phyloP scores from a whole-genome alignment of 345 rosid species.

The Boechera divaricarpa region DNA sequence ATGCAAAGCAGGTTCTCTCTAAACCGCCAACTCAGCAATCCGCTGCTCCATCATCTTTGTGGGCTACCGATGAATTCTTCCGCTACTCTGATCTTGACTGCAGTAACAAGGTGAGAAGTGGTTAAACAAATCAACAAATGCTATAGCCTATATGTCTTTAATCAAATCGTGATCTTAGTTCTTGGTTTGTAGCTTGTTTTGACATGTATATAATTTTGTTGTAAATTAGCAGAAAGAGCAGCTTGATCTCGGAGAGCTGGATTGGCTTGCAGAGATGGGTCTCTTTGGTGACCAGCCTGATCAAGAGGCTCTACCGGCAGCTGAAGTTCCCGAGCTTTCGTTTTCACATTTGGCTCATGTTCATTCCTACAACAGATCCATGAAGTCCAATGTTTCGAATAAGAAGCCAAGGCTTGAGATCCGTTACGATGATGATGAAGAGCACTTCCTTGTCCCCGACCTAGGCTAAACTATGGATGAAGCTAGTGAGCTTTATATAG shows the following conservation, averaged over 20 bases:
- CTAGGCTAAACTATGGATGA: conserved; percentile 79
- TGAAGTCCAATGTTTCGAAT: conserved; percentile 56
- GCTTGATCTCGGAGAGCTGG: conserved; percentile 73
- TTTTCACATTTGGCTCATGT: conserved; percentile 47
- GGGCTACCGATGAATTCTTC: conserved; percentile 78
- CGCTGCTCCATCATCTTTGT: conserved; percentile 51
- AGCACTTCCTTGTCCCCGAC: conserved; percentile 85
- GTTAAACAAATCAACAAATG: neutral
- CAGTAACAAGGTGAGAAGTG: conserved; percentile 67
- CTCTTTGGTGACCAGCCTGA: conserved; percentile 64
- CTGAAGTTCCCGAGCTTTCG: conserved; percentile 93
- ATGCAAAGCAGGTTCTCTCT: conserved; percentile 32
- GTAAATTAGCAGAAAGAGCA: conserved; percentile 52
- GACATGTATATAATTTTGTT: neutral
- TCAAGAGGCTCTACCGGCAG: conserved; percentile 65
- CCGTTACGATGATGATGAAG: conserved; percentile 64
- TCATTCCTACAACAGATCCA: conserved; percentile 51
- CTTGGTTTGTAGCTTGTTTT: conserved; percentile 19
- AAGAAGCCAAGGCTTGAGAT: conserved; percentile 83
- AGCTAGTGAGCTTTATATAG: conserved; percentile 57
- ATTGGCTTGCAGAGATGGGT: conserved; percentile 78
- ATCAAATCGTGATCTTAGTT: neutral
- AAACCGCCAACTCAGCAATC: conserved; percentile 56
- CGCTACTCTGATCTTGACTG: conserved; percentile 69
- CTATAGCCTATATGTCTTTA: neutral